A percentile compares a stretch with the other conserved stretches of the same genome.
These are phyloP conservation scores for Barnettozyma californica DNA, from an alignment of 805 yeast species.

Conservation along the genomic window DNA sequence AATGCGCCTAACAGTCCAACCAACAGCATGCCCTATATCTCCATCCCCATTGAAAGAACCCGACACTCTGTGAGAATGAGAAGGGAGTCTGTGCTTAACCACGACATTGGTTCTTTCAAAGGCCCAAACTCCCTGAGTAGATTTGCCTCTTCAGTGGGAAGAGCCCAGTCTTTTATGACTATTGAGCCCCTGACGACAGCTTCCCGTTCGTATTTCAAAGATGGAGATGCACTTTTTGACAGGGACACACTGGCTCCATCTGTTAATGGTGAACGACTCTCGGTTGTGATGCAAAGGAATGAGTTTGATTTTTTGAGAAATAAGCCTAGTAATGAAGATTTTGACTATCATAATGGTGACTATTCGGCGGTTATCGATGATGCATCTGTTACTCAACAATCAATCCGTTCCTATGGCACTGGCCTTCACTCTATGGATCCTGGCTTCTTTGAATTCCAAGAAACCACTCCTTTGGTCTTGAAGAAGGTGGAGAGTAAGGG, in stretches of 20 bases:
- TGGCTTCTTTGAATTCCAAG: slow-evolving; percentile 42
- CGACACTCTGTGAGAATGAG: slow-evolving; percentile 23
- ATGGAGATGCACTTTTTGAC: slow-evolving; percentile 61
- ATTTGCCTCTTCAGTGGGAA: slow-evolving; percentile 71
- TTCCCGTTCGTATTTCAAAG: slow-evolving; percentile 58
- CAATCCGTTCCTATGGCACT: slow-evolving; percentile 29
- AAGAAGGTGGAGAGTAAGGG: slow-evolving; percentile 73
- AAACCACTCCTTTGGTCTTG: slow-evolving; percentile 47
- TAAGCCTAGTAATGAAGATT: slow-evolving; percentile 16
- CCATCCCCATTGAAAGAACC: slow-evolving; percentile 20
- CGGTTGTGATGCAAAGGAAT: slow-evolving; percentile 41
- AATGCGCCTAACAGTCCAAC: slow-evolving; percentile 1
- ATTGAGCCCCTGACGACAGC: slow-evolving; percentile 37
- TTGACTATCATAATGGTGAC: slow-evolving; percentile 24
- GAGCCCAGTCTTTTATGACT: slow-evolving; percentile 72
- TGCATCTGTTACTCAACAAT: slow-evolving; percentile 30
- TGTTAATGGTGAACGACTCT: slow-evolving; percentile 55
- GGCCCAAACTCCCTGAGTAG: slow-evolving; percentile 67
- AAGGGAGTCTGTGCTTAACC: slow-evolving; percentile 35
- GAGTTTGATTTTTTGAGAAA: slow-evolving; percentile 28
- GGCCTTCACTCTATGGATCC: slow-evolving; percentile 24
- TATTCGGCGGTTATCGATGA: slow-evolving; percentile 36
- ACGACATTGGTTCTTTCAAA: slow-evolving; percentile 53
- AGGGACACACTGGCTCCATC: slow-evolving; percentile 67
- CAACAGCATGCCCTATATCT: slow-evolving; percentile 7